Evolutionary conservation across 202 grass and related monocot species (phyloP).

Genomic region (Miscanthus sacchariflorus): DNA sequence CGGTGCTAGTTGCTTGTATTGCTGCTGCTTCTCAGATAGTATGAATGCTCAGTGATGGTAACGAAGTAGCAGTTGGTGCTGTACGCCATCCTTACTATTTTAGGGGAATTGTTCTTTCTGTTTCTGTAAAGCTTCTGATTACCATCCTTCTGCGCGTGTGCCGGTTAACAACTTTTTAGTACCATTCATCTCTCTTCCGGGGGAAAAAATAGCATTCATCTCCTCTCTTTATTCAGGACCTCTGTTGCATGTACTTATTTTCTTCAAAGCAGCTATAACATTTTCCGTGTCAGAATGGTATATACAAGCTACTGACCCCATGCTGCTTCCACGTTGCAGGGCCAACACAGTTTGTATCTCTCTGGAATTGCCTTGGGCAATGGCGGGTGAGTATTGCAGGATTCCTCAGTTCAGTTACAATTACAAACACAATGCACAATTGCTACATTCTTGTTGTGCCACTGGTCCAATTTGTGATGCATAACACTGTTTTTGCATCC

Average conservation of each 20-base stretch:
- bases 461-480: neutral
- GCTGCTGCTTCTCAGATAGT: neutral
- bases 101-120: neutral
- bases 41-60: neutral
- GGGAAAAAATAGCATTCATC: neutral
- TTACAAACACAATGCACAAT: neutral
- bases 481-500: neutral
- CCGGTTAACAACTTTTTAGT: neutral
- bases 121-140: neutral
- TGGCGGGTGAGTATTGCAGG: conserved; percentile 71
- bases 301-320: conserved; percentile 22
- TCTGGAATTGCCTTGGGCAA: conserved; percentile 90
- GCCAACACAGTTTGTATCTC: conserved; percentile 73
- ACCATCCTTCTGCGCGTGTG: neutral
- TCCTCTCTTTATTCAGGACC: neutral
- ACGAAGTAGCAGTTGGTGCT: neutral
- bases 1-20: neutral
- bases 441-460: neutral
- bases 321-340: conserved; percentile 48
- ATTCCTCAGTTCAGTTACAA: neutral
- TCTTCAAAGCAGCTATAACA: neutral
- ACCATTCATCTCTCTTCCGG: neutral
- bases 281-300: neutral
- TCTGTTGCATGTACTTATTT: neutral
- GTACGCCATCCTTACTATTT: neutral